Percentiles rank a stretch among this genome's conserved stretches.
phyloP scores from a whole-genome alignment of 2,329 filamentous ascomycete species.

The Sarocladium kiliense region DNA sequence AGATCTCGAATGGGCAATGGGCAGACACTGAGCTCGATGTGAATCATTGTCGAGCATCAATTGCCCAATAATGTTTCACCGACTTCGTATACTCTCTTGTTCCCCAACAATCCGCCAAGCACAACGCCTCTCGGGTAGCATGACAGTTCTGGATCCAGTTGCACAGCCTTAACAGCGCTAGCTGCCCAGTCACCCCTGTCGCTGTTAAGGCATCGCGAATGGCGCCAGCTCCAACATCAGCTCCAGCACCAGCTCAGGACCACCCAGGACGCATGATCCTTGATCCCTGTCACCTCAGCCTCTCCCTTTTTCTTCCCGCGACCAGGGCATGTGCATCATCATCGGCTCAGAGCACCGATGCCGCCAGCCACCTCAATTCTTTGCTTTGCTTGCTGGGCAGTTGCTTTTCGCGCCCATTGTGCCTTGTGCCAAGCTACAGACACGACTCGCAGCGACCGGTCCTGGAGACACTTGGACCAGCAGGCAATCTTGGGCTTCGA shows the following conservation, averaged over 20 bases:
- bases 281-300: constrained; percentile 8
- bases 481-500: too few relatives aligned
- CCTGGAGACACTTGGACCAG: not conserved
- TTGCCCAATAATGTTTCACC: too few relatives aligned
- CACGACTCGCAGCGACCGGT: not conserved
- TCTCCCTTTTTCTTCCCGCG: constrained; percentile 3
- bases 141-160: not conserved
- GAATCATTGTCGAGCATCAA: too few relatives aligned
- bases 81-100: too few relatives aligned
- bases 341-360: not conserved
- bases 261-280: not conserved
- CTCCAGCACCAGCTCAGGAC: too few relatives aligned
- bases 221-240: too few relatives aligned
- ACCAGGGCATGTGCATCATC: constrained; percentile 1
- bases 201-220: not conserved
- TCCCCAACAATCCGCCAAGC: too few relatives aligned
- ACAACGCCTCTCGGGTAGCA: too few relatives aligned
- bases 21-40: too few relatives aligned
- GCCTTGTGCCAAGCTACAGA: not conserved
- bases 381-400: too few relatives aligned
- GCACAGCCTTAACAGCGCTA: not conserved
- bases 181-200: not conserved
- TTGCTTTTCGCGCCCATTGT: not conserved
- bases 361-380: constrained; percentile 8
- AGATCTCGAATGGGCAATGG: too few relatives aligned